Percentiles rank a stretch among this genome's conserved stretches.
Conservation (phyloP, 345 rosid genomes). For the Diplotaxis tenuifolia region DNA sequence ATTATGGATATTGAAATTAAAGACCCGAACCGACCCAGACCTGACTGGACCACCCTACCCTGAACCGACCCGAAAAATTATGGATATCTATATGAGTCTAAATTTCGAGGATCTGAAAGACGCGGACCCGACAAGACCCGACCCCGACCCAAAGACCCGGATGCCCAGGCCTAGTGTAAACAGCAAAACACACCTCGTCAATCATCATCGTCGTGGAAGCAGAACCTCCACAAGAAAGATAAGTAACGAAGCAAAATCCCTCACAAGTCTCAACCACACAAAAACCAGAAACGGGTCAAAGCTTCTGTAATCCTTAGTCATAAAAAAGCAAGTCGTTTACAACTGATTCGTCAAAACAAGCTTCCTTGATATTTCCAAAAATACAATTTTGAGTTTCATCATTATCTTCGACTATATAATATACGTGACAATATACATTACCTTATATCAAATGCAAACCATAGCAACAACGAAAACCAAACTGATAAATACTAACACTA, state of each 20-base stretch:
- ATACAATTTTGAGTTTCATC: neutral
- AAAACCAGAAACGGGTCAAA: constrained; percentile 27
- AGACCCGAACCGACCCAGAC: too few species aligned
- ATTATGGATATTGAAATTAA: too few species aligned
- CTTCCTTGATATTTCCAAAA: constrained; percentile 4
- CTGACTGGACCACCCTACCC: too few species aligned
- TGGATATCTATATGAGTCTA: too few species aligned
- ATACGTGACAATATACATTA: neutral
- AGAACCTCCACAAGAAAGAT: constrained; percentile 27
- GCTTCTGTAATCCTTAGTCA: neutral
- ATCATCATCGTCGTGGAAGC: constrained; percentile 25
- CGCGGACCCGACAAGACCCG: too few species aligned
- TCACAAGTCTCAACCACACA: too few species aligned
- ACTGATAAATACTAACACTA: constrained; percentile 9
- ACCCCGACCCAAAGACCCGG: too few species aligned
- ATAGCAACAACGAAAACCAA: constrained; percentile 23
- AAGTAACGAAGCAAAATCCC: neutral
- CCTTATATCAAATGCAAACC: constrained; percentile 19
- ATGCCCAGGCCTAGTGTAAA: too few species aligned
- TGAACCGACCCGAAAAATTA: too few species aligned
- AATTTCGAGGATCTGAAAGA: too few species aligned
- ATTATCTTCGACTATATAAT: neutral
- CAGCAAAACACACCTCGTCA: neutral
- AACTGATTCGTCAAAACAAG: neutral
- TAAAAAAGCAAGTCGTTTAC: neutral